Conservation (phyloP, 2,329 filamentous ascomycete genomes). For the Penicillium sp. region DNA sequence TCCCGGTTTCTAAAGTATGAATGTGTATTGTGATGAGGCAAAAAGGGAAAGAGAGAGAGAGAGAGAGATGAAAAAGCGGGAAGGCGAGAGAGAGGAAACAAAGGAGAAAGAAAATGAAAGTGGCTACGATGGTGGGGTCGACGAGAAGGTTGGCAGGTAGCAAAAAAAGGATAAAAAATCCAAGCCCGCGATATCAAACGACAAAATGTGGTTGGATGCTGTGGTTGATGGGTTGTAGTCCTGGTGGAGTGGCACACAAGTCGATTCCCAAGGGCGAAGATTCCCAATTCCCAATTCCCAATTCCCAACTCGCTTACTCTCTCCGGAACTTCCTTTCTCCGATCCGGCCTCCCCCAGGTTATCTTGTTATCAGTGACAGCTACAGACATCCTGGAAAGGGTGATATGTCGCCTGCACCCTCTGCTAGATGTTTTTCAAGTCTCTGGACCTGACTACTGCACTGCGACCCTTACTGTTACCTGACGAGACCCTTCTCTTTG, state of each 20-base stretch:
- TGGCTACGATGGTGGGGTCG: conserved; percentile 22
- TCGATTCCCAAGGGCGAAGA: background rate
- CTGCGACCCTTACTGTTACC: conserved; percentile 89
- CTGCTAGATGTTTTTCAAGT: conserved; percentile 95
- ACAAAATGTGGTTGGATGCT: background rate
- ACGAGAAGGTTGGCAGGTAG: background rate
- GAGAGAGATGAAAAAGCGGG: conserved; percentile 9
- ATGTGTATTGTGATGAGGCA: conserved; percentile 23
- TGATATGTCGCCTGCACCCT: conserved; percentile 15
- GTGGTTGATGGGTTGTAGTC: background rate
- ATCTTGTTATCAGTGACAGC: conserved; percentile 7
- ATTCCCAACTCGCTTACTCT: conserved; percentile 10
- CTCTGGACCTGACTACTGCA: conserved; percentile 93
- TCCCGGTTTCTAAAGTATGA: conserved; percentile 34
- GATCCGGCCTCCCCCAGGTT: conserved; percentile 12
- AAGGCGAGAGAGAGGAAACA: conserved; percentile 6
- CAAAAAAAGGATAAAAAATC: background rate
- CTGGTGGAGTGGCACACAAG: conserved; percentile 6
- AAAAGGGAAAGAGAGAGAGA: conserved; percentile 22
- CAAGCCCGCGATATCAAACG: background rate
- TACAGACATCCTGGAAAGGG: background rate
- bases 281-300: conserved; percentile 10
- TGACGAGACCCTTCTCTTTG: conserved; percentile 93
- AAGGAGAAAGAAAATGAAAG: conserved; percentile 13
- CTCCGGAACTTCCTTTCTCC: conserved; percentile 17